Percentiles rank a stretch among this genome's conserved stretches.
phyloP scores from a whole-genome alignment of 257 asterid species.

The Nicotiana obtusifolia region DNA sequence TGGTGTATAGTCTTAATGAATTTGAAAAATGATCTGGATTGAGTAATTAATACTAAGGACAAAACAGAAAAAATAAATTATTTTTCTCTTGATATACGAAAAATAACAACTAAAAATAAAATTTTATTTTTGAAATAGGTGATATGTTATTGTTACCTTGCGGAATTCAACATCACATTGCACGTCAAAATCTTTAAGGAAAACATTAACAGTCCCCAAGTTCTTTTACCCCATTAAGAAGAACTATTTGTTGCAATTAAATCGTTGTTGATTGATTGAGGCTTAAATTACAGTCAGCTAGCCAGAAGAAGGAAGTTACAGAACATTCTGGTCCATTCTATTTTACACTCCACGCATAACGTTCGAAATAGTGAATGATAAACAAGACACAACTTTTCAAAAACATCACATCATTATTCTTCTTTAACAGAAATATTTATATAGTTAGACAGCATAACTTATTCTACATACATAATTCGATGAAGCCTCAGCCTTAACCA shows the following conservation, averaged over 20 bases:
- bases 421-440: neutral
- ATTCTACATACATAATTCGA: neutral
- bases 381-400: neutral
- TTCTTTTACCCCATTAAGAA: neutral
- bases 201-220: no score
- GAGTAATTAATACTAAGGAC: no score
- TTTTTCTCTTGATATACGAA: no score
- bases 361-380: neutral
- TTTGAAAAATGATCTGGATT: no score
- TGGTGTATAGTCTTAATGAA: no score
- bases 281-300: neutral
- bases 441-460: neutral
- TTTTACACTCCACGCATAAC: neutral
- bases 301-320: neutral
- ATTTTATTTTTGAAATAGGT: no score
- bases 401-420: neutral
- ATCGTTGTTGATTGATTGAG: neutral
- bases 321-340: neutral
- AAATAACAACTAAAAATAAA: no score
- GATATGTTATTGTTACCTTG: no score
- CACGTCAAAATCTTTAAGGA: no score
- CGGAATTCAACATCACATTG: no score
- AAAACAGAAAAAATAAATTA: no score
- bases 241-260: no score
- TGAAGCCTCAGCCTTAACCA: slow-evolving; percentile 32